phyloP scores from a whole-genome alignment of 2,329 filamentous ascomycete species.

The Rutstroemia sp. region DNA sequence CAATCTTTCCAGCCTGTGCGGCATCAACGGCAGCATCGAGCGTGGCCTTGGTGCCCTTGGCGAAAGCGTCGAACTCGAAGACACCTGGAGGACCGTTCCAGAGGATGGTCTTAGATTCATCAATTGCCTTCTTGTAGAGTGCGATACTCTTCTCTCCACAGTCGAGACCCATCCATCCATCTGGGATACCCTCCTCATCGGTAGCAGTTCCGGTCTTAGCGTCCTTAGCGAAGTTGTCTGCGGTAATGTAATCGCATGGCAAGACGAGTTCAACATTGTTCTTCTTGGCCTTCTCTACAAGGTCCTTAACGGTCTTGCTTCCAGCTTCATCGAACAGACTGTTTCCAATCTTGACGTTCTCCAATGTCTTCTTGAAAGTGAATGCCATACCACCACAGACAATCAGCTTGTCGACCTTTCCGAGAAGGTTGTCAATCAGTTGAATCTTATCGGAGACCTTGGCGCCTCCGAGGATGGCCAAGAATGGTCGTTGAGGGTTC shows the following conservation, averaged over 20 bases:
- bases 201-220: constrained; percentile 75
- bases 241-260: constrained; percentile 90
- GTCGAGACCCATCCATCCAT: constrained; percentile 97
- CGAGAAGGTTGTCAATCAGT: constrained; percentile 96
- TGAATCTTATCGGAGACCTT: constrained; percentile 99
- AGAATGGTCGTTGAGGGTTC: constrained; percentile 87
- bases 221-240: constrained; percentile 86
- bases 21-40: constrained; percentile 82
- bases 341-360: constrained; percentile 82
- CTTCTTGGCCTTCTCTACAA: constrained; percentile 93
- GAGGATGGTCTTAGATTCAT: constrained; percentile 87
- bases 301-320: constrained; percentile 78
- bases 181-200: constrained; percentile 82
- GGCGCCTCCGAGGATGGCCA: constrained; percentile 94
- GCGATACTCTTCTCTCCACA: constrained; percentile 83
- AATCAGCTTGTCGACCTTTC: constrained; percentile 95
- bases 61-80: constrained; percentile 95
- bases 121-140: constrained; percentile 82
- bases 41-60: constrained; percentile 83
- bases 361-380: constrained; percentile 99
- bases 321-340: constrained; percentile 91
- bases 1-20: constrained; percentile 78
- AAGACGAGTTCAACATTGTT: constrained; percentile 94
- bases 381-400: constrained; percentile 98
- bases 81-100: constrained; percentile 98